Evolutionary conservation across 169 alveolate genomes (phyloP), one percentile per base, ranked within the genome.

Genomic region (Eimeria acervulina): DNA sequence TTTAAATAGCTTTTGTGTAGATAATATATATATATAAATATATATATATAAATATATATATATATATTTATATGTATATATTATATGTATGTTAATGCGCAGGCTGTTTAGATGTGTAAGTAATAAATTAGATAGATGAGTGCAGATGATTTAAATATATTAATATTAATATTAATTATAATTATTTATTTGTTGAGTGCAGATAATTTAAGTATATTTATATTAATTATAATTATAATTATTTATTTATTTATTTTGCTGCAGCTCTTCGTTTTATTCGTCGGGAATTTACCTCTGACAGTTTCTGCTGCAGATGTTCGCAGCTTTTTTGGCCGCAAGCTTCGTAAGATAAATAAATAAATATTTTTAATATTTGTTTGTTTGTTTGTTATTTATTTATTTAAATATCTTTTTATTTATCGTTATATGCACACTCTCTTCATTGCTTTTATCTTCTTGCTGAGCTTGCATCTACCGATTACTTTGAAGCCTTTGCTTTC

Each of bases 221-320:
- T 68, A 68, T 33, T 68, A 31, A 63, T 63, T 55, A 17, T 55
- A 12, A 8, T 13, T 55, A n/a, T 68, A 68, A 7, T 33, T 68
- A 31, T 68, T 68, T 33, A 68, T 31, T 68, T 68, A 15, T n/a
- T 5, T 31, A 68, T 68, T n/a, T 68, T 68, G 6, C n/a, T 68
- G 55, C 55, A 7, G 55, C 55, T 47, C 12, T 61, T 28, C 26
- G 44, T 80, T 5, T 61, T 80, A 19, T 80, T 80, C 44, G 68
- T 80, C 26, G 90, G 90, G 3, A 80, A 80, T 40, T 40, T 80
- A n/a, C 90, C 90, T 6, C 90, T 44, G 17, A 23, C 90, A 5
- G 68, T 26, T 8, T 26, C 90, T 1, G 42, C 70, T 21, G 70
- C 42, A 5, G 90, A 80, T 21, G 23, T 80, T 10, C 63, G 36